Base-by-base conservation (phyloP, 257 asterid species). In the Cordia subcordata region DNA sequence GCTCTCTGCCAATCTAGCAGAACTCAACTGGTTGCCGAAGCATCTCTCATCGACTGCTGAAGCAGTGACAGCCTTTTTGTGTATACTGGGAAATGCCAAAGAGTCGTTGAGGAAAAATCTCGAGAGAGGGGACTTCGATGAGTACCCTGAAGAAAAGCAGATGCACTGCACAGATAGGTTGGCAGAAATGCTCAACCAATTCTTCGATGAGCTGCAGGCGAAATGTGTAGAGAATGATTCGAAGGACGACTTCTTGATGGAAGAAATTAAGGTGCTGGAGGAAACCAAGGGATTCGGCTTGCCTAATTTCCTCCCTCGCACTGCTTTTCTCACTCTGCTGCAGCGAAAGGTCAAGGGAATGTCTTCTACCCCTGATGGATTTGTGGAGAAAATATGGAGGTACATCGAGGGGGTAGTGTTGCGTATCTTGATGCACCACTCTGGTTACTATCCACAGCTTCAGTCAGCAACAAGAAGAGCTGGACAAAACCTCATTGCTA, bases 31-130 rank as follows among this genome's bases (percentile, higher is more conserved):
- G 40, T 10, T 77, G 52, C 82, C 82, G 0, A 14, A n/a, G 5
- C 17, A 59, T 62, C n/a, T 77, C 49, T 50, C 47, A 0, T 73
- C 82, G 0, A 32, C 59, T 0, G 67, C 67, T 14, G 82, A 73
- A 33, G 82, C 82, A 0, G 58, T 77, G 79, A 55, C 72, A 0
- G 17, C 74, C 0, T 59, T 73, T 44, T 22, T 77, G 72, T 57
- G 69, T 0, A 33, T 70, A 17, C 47, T 77, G 5, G 67, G 75
- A 1, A 27, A 39, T 0, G 69, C 68, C 0, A 73, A 64, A 49
- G 83, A 77, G 13, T 73, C 83, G 0, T 22, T 74, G 49, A 67
- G 65, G 61, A 78, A 78, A 8, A 47, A 74, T 0, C 10, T 78
- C 13, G 0, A 74, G 39, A 5, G 49, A 1, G 80, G 83, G 0